Conservation (phyloP, 129 eudicot species). For the Arctium minus region DNA sequence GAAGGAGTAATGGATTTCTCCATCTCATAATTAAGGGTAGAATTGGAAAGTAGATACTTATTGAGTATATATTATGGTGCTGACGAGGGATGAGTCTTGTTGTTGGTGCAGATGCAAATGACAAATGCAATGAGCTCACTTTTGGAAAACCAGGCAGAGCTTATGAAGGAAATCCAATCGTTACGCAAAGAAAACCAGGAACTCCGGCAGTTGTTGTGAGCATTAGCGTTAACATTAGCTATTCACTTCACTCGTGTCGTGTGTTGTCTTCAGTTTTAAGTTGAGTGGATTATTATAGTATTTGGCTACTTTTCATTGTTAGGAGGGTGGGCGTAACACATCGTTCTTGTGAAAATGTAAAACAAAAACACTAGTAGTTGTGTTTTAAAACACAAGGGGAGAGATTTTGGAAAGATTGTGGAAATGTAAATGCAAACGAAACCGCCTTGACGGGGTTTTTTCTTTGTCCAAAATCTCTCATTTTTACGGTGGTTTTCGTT, state of each 20-base stretch:
- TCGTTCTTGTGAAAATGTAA: conserved; percentile 4
- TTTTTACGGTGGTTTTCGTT: neutral
- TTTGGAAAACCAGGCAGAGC: conserved; percentile 76
- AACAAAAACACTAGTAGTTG: neutral
- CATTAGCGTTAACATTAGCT: neutral
- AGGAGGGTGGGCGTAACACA: neutral
- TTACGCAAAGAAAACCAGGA: conserved; percentile 78
- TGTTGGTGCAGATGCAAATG: conserved; percentile 63
- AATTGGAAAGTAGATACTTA: neutral
- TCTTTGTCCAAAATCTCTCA: neutral
- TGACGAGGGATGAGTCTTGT: neutral
- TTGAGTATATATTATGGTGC: neutral
- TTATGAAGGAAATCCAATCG: conserved; percentile 73
- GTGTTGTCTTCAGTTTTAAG: neutral
- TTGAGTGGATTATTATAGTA: conserved; percentile 7
- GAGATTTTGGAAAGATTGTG: neutral
- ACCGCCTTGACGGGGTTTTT: neutral
- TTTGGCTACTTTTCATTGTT: conserved; percentile 14
- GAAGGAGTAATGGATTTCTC: neutral
- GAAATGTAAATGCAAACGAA: neutral
- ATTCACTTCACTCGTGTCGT: neutral
- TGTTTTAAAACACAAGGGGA: neutral
- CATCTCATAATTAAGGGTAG: neutral
- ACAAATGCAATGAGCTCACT: conserved; percentile 57
- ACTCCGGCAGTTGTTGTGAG: conserved; percentile 69